A percentile compares a stretch with the other conserved stretches of the same genome.
These are phyloP conservation scores for Sporodiniella umbellata DNA, from an alignment of 371 early-diverging fungal species.

Conservation along the genomic window DNA sequence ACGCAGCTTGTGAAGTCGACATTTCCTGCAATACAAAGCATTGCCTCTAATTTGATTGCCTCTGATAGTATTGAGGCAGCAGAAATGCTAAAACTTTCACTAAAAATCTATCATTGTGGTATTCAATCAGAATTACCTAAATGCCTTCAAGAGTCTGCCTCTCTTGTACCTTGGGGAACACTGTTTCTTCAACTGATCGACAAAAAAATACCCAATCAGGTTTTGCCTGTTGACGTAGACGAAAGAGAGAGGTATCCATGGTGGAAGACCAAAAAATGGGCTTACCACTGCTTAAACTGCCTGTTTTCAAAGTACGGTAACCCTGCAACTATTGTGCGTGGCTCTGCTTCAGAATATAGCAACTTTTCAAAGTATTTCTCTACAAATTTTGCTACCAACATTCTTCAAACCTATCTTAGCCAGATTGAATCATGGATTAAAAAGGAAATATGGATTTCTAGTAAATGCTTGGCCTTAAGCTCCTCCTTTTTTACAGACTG, in stretches of 20 bases:
- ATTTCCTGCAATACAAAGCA: constrained; percentile 71
- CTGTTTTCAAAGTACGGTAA: constrained; percentile 80
- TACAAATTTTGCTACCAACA: constrained; percentile 81
- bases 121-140: constrained; percentile 71
- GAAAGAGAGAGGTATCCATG: constrained; percentile 73
- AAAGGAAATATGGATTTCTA: constrained; percentile 64
- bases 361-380: constrained; percentile 78
- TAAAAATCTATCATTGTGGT: constrained; percentile 75
- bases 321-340: constrained; percentile 58
- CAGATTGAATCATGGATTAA: constrained; percentile 76
- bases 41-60: constrained; percentile 58
- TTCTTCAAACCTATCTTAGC: constrained; percentile 72
- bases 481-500: constrained; percentile 62
- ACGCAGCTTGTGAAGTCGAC: constrained; percentile 64
- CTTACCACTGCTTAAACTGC: constrained; percentile 78
- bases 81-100: constrained; percentile 72
- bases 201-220: constrained; percentile 52
- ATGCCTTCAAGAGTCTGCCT: constrained; percentile 60
- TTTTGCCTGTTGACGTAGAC: constrained; percentile 54
- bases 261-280: constrained; percentile 96
- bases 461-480: constrained; percentile 45
- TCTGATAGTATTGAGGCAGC: constrained; percentile 72
- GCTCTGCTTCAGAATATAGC: constrained; percentile 48
- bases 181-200: constrained; percentile 75
- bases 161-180: constrained; percentile 88